Conservation (phyloP, 1,284 basidiomycete species). For the Pterulicium gracile region DNA sequence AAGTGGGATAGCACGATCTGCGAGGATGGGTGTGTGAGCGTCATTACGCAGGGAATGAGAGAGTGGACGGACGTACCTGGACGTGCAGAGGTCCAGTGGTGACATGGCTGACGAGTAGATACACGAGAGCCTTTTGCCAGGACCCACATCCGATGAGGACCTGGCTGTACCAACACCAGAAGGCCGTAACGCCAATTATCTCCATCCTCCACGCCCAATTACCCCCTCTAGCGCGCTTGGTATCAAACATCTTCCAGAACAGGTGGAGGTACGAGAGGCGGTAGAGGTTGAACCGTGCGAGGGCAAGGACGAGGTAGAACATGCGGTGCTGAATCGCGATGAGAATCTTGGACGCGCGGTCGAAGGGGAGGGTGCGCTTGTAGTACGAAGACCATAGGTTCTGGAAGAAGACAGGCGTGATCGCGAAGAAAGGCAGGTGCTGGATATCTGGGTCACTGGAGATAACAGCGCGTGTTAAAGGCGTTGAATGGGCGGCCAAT, state of each 20-base stretch:
- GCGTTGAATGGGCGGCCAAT: not conserved
- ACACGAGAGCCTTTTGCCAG: constrained; percentile 55
- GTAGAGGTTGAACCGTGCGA: constrained; percentile 96
- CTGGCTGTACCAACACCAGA: constrained; percentile 73
- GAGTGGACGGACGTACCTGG: constrained; percentile 38
- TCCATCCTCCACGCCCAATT: constrained; percentile 70
- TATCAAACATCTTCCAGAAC: constrained; percentile 49
- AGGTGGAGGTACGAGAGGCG: constrained; percentile 79
- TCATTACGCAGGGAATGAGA: constrained; percentile 3
- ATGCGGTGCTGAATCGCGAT: constrained; percentile 82
- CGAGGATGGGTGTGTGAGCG: constrained; percentile 1
- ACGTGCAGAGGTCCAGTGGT: constrained; percentile 80
- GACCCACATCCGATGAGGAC: constrained; percentile 58
- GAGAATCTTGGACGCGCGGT: constrained; percentile 57
- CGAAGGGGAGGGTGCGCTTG: constrained; percentile 79
- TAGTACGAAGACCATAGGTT: constrained; percentile 93
- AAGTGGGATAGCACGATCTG: constrained; percentile 98
- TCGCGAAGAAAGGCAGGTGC: constrained; percentile 95
- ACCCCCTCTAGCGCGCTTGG: constrained; percentile 46
- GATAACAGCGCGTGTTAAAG: constrained; percentile 13
- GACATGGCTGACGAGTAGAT: constrained; percentile 71
- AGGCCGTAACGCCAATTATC: constrained; percentile 55
- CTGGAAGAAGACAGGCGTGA: constrained; percentile 78
- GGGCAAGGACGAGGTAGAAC: constrained; percentile 87
- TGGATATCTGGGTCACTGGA: constrained; percentile 90